A percentile compares a stretch with the other conserved stretches of the same genome.
Conservation (phyloP, 1,284 basidiomycete species). For the Leccinum colubrinum region DNA sequence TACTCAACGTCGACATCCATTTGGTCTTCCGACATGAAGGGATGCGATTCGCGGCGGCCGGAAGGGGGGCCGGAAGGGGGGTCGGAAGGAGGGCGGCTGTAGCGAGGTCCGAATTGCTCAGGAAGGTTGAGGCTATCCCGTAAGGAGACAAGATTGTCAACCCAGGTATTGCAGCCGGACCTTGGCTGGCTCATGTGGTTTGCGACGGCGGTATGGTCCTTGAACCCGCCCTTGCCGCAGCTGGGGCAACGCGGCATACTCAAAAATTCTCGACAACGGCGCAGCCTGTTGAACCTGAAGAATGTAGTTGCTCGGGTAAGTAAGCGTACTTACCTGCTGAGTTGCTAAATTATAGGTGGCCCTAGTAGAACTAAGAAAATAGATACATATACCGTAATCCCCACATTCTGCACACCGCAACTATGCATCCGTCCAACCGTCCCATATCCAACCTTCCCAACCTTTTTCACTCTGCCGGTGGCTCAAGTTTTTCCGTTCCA, state of each 20-base stretch:
- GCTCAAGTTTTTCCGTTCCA: not conserved
- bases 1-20: not conserved
- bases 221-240: not conserved
- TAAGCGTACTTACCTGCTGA: not conserved
- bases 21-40: not conserved
- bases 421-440: not conserved
- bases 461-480: not conserved
- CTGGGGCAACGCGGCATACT: not conserved
- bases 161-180: conserved; percentile 1
- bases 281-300: not conserved
- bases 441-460: not conserved
- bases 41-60: not conserved
- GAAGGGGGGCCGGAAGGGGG: not conserved
- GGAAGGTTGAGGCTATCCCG: not conserved
- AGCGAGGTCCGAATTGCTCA: not conserved
- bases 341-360: no score
- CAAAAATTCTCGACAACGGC: not conserved
- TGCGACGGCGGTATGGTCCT: not conserved
- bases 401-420: not conserved
- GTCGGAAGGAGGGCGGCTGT: not conserved
- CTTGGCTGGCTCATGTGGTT: conserved; percentile 1
- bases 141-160: not conserved
- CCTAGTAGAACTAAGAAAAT: no score
- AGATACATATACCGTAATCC: no score
- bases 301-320: not conserved